Conservation (phyloP, 192 early-diverging fungal genomes). For the Chytriomyces hyalinus region DNA sequence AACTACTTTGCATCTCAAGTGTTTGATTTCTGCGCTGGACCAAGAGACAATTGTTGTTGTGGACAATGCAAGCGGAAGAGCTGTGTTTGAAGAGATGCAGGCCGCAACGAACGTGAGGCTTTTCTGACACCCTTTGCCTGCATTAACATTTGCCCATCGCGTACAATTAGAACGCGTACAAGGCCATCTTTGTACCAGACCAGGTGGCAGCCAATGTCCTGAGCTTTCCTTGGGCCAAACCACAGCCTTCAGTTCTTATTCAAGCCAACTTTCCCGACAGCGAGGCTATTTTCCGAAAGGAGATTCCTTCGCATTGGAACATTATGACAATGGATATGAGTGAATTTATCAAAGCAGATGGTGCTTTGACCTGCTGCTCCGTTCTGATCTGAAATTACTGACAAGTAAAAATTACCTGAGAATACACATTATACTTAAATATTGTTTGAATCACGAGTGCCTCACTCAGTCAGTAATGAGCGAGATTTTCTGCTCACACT, state of each 20-base stretch:
- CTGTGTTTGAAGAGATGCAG: conserved; percentile 36
- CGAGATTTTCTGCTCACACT: too few species aligned
- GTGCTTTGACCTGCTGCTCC: conserved; percentile 49
- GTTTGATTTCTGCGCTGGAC: conserved; percentile 37
- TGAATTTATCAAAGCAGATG: conserved; percentile 51
- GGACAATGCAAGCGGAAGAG: conserved; percentile 34
- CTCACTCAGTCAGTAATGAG: too few species aligned
- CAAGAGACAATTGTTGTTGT: conserved; percentile 31
- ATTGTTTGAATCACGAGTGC: too few species aligned
- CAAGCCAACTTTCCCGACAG: conserved; percentile 44
- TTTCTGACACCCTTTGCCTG: neutral
- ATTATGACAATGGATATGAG: conserved; percentile 41
- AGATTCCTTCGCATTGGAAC: conserved; percentile 12
- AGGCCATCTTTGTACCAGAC: conserved; percentile 42
- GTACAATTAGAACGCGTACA: neutral
- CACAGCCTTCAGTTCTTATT: conserved; percentile 19
- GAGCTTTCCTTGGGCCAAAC: conserved; percentile 32
- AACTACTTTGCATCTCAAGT: conserved; percentile 48
- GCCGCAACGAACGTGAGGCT: conserved; percentile 4
- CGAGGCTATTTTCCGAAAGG: conserved; percentile 22
- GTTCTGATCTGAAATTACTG: conserved; percentile 19
- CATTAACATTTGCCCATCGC: neutral
- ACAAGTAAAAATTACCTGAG: neutral
- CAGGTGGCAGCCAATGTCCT: conserved; percentile 48
- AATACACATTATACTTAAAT: too few species aligned